Evolutionary conservation across 306 rosid species (phyloP), one percentile per base, ranked within the genome.

Genomic region (Glycine tomentella): DNA sequence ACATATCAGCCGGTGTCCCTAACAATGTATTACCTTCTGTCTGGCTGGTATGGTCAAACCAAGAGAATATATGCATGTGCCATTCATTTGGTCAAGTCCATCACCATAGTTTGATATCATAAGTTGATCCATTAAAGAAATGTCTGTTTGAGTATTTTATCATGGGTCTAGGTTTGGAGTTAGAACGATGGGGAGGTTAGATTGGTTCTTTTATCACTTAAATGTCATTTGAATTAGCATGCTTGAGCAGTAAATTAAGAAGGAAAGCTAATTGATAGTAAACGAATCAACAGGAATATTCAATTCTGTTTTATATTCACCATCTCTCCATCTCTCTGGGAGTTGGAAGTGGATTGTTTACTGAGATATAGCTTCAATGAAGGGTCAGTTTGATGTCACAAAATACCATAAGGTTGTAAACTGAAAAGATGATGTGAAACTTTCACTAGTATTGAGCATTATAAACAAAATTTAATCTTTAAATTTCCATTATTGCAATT

Each of bases 31-130:
- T 61, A 11, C 53, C 66, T 12, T 9, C 64, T 62, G 42, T 9
- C 53, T 62, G 40, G 53, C 11, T 61, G 34, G 52, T 50, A 61
- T 61, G 42, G 77, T 36, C 45, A 70, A 69, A 52, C 57, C 72
- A 40, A 20, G 76, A 72, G 38, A 36, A 53, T 15, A 50, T 53
- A 44, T 74, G 50, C 80, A 63, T 62, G 31, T 40, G 36, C 44
- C 9, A 15, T 48, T 62, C 45, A 61, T 14, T 50, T n/a, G 71
- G 50, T 7, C 12, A 65, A 65, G 71, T 40, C 12, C 4, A 6
- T 25, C 56, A 11, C 12, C 55, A 31, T 49, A 70, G 31, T 17
- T 53, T n/a, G 42, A 58, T 58, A 9, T 66, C 12, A 13, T 36
- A 13, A 14, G 70, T 9, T 65, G 25, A 38, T 65, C 49, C 70